Percentiles rank a stretch among this genome's conserved stretches.
Evolutionary conservation across 768 basidiomycete species (phyloP).

Genomic region (Podaxis sp.): DNA sequence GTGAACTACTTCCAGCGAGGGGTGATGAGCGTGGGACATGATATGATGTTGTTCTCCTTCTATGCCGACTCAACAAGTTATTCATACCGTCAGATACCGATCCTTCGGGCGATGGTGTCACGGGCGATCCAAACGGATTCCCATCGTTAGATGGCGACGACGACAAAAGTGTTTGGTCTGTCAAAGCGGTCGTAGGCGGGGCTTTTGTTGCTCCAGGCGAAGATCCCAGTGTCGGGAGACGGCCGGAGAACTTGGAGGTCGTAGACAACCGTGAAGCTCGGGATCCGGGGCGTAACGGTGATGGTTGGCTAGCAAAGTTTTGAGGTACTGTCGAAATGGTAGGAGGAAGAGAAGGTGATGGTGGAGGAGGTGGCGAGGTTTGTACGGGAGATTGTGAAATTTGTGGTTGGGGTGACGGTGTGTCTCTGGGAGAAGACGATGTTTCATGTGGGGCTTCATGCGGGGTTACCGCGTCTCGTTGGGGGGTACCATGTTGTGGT

Average conservation of each 20-base stretch:
- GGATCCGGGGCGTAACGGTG: conserved; percentile 71
- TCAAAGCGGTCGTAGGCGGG: conserved; percentile 64
- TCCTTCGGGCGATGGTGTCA: conserved; percentile 59
- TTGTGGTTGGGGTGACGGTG: conserved; percentile 24
- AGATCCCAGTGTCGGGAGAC: conserved; percentile 59
- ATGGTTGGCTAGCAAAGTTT: conserved; percentile 34
- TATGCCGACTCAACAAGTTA: conserved; percentile 28
- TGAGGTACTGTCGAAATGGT: conserved; percentile 34
- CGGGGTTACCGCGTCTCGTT: conserved; percentile 20
- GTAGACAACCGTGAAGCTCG: conserved; percentile 69
- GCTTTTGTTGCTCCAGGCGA: conserved; percentile 52
- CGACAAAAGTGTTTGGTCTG: conserved; percentile 49
- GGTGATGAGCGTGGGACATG: conserved; percentile 53
- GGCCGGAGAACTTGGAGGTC: conserved; percentile 67
- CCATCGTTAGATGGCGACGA: conserved; percentile 42
- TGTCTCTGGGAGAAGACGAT: conserved; percentile 15
- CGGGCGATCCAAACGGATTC: conserved; percentile 37
- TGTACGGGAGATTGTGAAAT: conserved; percentile 14
- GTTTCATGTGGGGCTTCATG: conserved; percentile 16
- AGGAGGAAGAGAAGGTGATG: conserved; percentile 35
- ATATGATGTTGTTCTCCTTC: conserved; percentile 61
- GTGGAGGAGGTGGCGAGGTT: conserved; percentile 33
- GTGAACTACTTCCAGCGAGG: conserved; percentile 31
- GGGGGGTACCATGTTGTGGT: conserved; percentile 12
- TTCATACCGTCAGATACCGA: conserved; percentile 63